These are phyloP conservation scores for Lycium ferocissimum DNA, from an alignment of 257 asterid genomes.

Conservation along the genomic window DNA sequence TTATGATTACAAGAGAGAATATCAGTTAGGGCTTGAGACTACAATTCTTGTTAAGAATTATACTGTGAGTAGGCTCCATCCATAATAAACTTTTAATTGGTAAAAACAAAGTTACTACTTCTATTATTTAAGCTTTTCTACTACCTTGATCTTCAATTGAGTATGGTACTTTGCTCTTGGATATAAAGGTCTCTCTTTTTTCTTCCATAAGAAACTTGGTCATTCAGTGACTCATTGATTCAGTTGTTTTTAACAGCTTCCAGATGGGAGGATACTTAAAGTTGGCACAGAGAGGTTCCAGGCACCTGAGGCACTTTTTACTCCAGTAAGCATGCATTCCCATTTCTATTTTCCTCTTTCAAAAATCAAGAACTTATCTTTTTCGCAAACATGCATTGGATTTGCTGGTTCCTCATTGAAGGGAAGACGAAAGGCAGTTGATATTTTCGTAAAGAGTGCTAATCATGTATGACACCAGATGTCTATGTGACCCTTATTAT, in stretches of 20 bases:
- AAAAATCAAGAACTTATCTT: neutral
- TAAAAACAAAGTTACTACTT: neutral
- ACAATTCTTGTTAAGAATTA: conserved; percentile 94
- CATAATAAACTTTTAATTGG: conserved; percentile 25
- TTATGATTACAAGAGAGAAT: conserved; percentile 97
- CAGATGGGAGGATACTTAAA: conserved; percentile 97
- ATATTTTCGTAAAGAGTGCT: neutral
- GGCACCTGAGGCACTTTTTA: conserved; percentile 98
- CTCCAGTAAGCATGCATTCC: conserved; percentile 72
- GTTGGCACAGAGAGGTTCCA: conserved; percentile 97
- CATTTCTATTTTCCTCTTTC: conserved; percentile 18
- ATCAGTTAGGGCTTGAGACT: conserved; percentile 96
- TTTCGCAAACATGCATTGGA: neutral
- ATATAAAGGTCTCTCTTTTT: neutral
- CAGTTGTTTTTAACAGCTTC: conserved; percentile 58
- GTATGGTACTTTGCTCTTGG: conserved; percentile 14
- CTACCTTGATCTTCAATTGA: neutral
- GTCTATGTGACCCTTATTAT: neutral
- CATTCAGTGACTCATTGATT: conserved; percentile 14
- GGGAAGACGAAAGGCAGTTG: neutral
- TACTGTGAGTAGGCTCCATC: conserved; percentile 69
- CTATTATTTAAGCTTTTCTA: neutral
- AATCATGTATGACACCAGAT: neutral
- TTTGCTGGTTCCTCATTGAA: conserved; percentile 1
- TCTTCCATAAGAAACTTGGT: neutral